Evolutionary conservation across 2,329 filamentous ascomycete genomes (phyloP), one percentile per base, ranked within the genome.

Genomic region (Diaporthe longicolla): DNA sequence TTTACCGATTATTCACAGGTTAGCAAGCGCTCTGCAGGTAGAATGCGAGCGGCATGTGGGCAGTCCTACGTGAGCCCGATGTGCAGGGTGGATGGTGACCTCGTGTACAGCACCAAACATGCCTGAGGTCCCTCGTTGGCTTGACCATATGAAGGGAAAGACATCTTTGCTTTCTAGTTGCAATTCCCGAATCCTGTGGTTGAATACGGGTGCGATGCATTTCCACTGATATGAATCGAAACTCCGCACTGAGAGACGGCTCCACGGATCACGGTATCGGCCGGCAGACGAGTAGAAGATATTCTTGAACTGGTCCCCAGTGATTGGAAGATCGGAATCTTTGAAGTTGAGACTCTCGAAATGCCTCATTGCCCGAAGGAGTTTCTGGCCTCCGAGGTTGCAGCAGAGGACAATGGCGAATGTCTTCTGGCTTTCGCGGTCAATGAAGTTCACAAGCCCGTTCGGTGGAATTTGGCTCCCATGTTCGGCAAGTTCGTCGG

Each of bases 231-330:
- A 6, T 0, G 0, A 3, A 1, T 13, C 9, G 24, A 63, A 63
- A 1, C 6, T 10, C 1, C 13, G 2, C 9, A n/a, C 24, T 11
- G 11, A 1, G 13, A 45, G 1, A 45, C 0, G 0, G 19, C n/a
- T 45, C 59, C 59, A 63, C 4, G 58, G 58, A 8, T 26, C 24
- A 52, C 8, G n/a, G n/a, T n/a, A n/a, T n/a, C n/a, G n/a, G n/a
- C n/a, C n/a, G n/a, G n/a, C n/a, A n/a, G n/a, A n/a, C n/a, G n/a
- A n/a, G n/a, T n/a, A n/a, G n/a, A n/a, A n/a, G n/a, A n/a, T n/a
- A n/a, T n/a, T n/a, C n/a, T n/a, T n/a, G n/a, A n/a, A n/a, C n/a
- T n/a, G n/a, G n/a, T n/a, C n/a, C n/a, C n/a, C n/a, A n/a, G n/a
- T n/a, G n/a, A n/a, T n/a, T n/a, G n/a, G n/a, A n/a, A n/a, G n/a